Percentiles rank a stretch among this genome's conserved stretches.
phyloP scores from a whole-genome alignment of 2,329 filamentous ascomycete genomes.

The Bertia moriformis region DNA sequence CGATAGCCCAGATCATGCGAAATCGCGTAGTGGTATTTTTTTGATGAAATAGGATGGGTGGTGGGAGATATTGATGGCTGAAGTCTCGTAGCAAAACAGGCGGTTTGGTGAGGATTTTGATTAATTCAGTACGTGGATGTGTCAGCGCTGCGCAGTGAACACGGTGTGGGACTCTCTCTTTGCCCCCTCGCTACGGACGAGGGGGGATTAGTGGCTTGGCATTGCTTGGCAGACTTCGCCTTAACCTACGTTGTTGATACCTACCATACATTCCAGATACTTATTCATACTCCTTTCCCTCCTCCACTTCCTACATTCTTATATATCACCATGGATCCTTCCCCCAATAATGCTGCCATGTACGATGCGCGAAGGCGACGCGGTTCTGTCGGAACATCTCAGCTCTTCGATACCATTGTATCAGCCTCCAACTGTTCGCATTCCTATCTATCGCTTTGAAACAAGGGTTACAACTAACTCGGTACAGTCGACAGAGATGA shows the following conservation, averaged over 20 bases:
- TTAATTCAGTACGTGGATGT: background rate
- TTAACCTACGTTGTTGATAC: background rate
- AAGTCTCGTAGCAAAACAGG: background rate
- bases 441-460: background rate
- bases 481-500: slow-evolving; percentile 74
- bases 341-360: slow-evolving; percentile 1
- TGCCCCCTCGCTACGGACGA: background rate
- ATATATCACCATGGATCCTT: background rate
- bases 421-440: slow-evolving; percentile 50
- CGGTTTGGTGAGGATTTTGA: background rate
- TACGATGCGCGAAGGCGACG: background rate
- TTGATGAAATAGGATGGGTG: slow-evolving; percentile 12
- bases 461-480: no score
- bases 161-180: background rate
- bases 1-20: slow-evolving; percentile 22
- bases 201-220: no score
- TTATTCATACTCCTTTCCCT: background rate
- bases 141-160: background rate
- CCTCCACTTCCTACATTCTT: background rate
- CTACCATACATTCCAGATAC: no score
- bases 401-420: slow-evolving; percentile 49
- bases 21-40: slow-evolving; percentile 21
- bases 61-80: background rate
- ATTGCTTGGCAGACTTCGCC: no score
- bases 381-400: background rate